Base-by-base conservation (phyloP, 2,329 filamentous ascomycete genomes). In the Alternaria sp. region DNA sequence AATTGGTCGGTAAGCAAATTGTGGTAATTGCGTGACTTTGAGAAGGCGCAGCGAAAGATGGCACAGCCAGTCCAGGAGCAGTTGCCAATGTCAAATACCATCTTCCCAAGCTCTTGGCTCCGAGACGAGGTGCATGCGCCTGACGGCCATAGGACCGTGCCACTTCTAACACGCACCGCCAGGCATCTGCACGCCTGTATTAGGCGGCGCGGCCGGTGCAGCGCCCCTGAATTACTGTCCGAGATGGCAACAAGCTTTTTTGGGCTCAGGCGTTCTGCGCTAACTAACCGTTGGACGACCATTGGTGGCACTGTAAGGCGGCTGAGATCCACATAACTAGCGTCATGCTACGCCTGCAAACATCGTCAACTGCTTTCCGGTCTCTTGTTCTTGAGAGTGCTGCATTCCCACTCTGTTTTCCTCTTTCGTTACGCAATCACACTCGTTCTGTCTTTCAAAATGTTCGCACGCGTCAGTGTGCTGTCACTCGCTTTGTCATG, bases 401-500 rank as follows among this genome's bases (percentile, higher is more conserved):
- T 32, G 30, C 18, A 20, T 26, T 18, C 8, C 30, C 12, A n/a
- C 6, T 44, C 52, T 36, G 3, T 20, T 32, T 26, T 24, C 14
- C 12, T 44, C 24, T 38, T 3, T 34, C 54, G 28, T 48, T 30
- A 20, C 26, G 36, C 28, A 22, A 12, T 43, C 24, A 14, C n/a
- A 34, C 39, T 28, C 30, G 36, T 61, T 56, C 51, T 18, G 41
- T 24, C 38, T 41, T 59, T 51, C 47, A 62, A 22, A 8, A 74
- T 73, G 68, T 65, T 72, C 22, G 36, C 59, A 32, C 57, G 39
- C 48, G 48, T 39, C 14, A n/a, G 58, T 20, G 55, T 62, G 26
- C 54, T 67, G 41, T 59, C 65, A n/a, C 57, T 74, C 62, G 58
- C 53, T 66, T 41, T 69, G 3, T 64, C 65, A n/a, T 55, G 67